Percentiles rank a stretch among this genome's conserved stretches.
Evolutionary conservation across 768 basidiomycete genomes (phyloP).

Genomic region (Collybia sordida): DNA sequence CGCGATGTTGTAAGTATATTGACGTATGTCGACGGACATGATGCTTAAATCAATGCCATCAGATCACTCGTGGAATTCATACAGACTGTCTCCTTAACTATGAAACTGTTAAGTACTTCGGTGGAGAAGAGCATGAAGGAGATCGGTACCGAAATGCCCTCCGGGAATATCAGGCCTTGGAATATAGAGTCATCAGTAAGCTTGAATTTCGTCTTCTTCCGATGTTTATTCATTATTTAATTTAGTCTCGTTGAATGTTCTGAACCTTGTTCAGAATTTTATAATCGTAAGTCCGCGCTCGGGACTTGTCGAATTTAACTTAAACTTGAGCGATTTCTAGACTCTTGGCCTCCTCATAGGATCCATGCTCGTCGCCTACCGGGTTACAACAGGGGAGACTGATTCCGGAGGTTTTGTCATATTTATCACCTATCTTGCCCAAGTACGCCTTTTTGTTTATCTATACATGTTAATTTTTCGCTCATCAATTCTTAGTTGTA

Average conservation of each 20-base stretch:
- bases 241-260: slow-evolving; percentile 65
- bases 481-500: slow-evolving; percentile 47
- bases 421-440: slow-evolving; percentile 81
- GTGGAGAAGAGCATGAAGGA: slow-evolving; percentile 80
- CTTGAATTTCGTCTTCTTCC: slow-evolving; percentile 5
- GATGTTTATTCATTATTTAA: slow-evolving; percentile 3
- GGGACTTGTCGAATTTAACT: neutral
- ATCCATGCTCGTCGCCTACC: slow-evolving; percentile 71
- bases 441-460: slow-evolving; percentile 39
- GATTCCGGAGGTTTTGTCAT: slow-evolving; percentile 67
- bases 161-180: slow-evolving; percentile 68
- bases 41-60: neutral
- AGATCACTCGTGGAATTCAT: slow-evolving; percentile 81
- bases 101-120: slow-evolving; percentile 87
- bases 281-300: slow-evolving; percentile 57
- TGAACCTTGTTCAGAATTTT: slow-evolving; percentile 79
- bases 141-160: slow-evolving; percentile 72
- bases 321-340: slow-evolving; percentile 34
- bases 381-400: slow-evolving; percentile 55
- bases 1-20: slow-evolving; percentile 59
- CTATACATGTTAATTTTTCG: neutral
- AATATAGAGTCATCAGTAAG: slow-evolving; percentile 74
- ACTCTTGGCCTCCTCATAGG: slow-evolving; percentile 81
- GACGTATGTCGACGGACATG: too few relatives aligned
- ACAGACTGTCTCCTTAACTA: slow-evolving; percentile 81